Conservation (phyloP, 2,329 filamentous ascomycete species). For the Pseudogymnoascus sp. region DNA sequence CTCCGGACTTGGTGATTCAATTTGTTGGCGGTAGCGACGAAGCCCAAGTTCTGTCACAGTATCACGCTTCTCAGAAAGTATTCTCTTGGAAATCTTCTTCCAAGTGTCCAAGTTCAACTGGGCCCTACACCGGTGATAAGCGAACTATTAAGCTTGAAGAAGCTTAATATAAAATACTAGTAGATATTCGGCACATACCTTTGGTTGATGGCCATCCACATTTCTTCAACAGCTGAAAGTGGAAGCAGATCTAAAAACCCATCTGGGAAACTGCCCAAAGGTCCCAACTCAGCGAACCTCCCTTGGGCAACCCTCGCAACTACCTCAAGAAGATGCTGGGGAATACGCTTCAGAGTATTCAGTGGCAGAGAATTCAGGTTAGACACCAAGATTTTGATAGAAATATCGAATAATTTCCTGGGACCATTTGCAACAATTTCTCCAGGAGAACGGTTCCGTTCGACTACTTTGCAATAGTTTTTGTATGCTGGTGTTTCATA, state of each 20-base stretch:
- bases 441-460: neutral
- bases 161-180: neutral
- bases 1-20: slow-evolving; percentile 17
- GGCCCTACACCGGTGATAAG: slow-evolving; percentile 15
- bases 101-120: slow-evolving; percentile 22
- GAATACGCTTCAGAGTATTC: slow-evolving; percentile 18
- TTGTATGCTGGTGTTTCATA: slow-evolving; percentile 8
- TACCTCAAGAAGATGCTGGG: slow-evolving; percentile 8
- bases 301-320: neutral
- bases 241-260: neutral
- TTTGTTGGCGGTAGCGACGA: slow-evolving; percentile 20
- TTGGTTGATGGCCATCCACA: slow-evolving; percentile 20
- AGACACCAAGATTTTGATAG: slow-evolving; percentile 18
- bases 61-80: slow-evolving; percentile 16
- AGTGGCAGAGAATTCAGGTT: slow-evolving; percentile 18
- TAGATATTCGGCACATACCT: slow-evolving; percentile 15
- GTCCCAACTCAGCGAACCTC: neutral
- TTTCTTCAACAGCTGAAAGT: slow-evolving; percentile 11
- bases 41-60: slow-evolving; percentile 15
- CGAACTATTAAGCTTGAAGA: neutral
- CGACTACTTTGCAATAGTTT: neutral
- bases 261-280: neutral
- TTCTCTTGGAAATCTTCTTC: slow-evolving; percentile 22
- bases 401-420: slow-evolving; percentile 19
- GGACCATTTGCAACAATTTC: slow-evolving; percentile 13